These are phyloP conservation scores for Filobasidium floriforme DNA, from an alignment of 768 basidiomycete genomes.

Conservation along the genomic window DNA sequence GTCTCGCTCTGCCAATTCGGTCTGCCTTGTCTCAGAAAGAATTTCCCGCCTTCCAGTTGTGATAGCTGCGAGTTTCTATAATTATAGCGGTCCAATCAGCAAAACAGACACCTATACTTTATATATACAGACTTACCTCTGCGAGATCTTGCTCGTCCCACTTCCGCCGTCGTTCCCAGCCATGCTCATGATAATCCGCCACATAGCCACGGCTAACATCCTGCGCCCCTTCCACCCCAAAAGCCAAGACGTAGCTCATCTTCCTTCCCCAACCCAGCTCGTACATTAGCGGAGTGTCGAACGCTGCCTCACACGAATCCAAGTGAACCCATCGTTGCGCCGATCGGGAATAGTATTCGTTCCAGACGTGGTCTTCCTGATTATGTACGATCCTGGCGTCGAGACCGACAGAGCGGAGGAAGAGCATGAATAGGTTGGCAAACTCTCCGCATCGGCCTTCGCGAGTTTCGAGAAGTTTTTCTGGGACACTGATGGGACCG, in stretches of 20 bases:
- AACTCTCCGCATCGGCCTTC: slow-evolving; percentile 47
- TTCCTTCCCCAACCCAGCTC: slow-evolving; percentile 48
- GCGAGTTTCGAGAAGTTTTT: slow-evolving; percentile 40
- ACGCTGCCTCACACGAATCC: slow-evolving; percentile 47
- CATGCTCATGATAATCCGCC: slow-evolving; percentile 28
- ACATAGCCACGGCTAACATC: slow-evolving; percentile 40
- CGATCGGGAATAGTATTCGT: slow-evolving; percentile 41
- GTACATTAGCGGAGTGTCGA: slow-evolving; percentile 46
- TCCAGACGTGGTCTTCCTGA: slow-evolving; percentile 50
- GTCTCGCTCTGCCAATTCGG: slow-evolving; percentile 35
- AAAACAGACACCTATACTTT: slow-evolving; percentile 10
- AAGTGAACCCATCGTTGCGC: slow-evolving; percentile 48
- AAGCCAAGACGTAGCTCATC: slow-evolving; percentile 44
- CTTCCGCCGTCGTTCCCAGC: slow-evolving; percentile 23
- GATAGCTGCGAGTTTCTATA: slow-evolving; percentile 1
- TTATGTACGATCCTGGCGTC: slow-evolving; percentile 45
- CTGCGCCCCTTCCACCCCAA: slow-evolving; percentile 32
- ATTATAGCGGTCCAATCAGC: not conserved
- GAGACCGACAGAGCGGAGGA: slow-evolving; percentile 43
- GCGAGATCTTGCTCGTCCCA: slow-evolving; percentile 22
- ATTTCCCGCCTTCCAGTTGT: not conserved
- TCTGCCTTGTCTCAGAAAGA: slow-evolving; percentile 26
- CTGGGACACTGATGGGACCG: slow-evolving; percentile 29
- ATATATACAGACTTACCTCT: slow-evolving; percentile 22
- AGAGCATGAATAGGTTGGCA: slow-evolving; percentile 47